A percentile compares a stretch with the other conserved stretches of the same genome.
Conservation (phyloP, 495 filamentous ascomycete species). For the Aspergillus sclerotioniger region DNA sequence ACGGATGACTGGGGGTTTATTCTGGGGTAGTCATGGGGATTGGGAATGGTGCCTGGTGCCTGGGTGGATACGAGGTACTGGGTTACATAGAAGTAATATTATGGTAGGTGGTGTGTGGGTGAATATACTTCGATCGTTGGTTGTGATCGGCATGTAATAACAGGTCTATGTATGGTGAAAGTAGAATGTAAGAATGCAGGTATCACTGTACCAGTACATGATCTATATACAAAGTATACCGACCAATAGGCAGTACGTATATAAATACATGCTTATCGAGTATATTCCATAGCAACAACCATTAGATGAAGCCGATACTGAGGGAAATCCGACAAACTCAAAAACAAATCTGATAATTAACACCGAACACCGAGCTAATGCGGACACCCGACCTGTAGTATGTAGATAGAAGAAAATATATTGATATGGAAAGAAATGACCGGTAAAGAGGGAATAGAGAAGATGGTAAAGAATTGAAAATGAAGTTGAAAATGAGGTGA, state of each 20-base stretch:
- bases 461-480: conserved; percentile 2
- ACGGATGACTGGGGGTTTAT: too few relatives aligned
- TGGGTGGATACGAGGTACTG: too few relatives aligned
- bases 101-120: too few relatives aligned
- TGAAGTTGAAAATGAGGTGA: background rate
- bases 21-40: too few relatives aligned
- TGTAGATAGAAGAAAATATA: background rate
- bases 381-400: background rate
- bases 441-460: background rate
- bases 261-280: conserved; percentile 1
- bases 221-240: background rate
- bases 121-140: too few relatives aligned
- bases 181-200: background rate
- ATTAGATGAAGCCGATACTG: background rate
- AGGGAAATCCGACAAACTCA: background rate
- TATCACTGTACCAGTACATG: background rate
- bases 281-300: background rate
- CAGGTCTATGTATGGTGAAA: background rate
- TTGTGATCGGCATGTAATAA: too few relatives aligned
- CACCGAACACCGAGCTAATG: conserved; percentile 23
- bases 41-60: too few relatives aligned
- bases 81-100: too few relatives aligned
- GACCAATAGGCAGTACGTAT: background rate
- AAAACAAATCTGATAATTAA: conserved; percentile 4
- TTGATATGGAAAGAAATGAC: background rate